Evolutionary conservation across 257 asterid genomes (phyloP).

Genomic region (Agastache rugosa): DNA sequence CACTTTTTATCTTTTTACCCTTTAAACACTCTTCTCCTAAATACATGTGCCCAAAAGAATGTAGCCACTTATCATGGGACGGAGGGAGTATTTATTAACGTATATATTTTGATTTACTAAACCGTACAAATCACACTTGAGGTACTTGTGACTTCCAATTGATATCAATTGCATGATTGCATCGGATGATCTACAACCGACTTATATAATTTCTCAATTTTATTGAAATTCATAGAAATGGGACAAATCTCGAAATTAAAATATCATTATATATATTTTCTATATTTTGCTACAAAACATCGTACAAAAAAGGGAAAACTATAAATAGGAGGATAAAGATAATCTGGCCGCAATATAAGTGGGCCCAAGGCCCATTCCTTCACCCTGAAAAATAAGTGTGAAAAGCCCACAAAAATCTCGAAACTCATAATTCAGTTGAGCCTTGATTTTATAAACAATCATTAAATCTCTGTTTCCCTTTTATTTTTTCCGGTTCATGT

Average conservation of each 20-base stretch:
- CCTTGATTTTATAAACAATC: slow-evolving; percentile 3
- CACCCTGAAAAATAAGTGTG: slow-evolving; percentile 16
- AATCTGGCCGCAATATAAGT: background rate
- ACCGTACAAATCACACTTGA: too few species aligned
- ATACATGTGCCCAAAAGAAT: too few species aligned
- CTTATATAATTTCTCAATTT: background rate
- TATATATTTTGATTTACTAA: background rate
- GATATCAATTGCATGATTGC: background rate
- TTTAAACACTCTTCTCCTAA: too few species aligned
- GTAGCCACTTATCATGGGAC: too few species aligned
- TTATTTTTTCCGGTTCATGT: slow-evolving; percentile 5
- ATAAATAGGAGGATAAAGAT: background rate
- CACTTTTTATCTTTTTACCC: too few species aligned
- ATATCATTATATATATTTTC: background rate
- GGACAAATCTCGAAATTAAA: background rate
- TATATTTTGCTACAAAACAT: background rate
- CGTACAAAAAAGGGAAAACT: background rate
- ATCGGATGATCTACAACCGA: background rate
- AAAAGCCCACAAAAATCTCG: slow-evolving; percentile 8
- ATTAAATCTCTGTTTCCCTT: background rate
- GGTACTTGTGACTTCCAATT: background rate
- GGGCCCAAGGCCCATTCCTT: slow-evolving; percentile 43
- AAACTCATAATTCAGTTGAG: slow-evolving; percentile 29
- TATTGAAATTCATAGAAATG: background rate
- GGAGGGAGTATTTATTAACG: background rate